These are phyloP conservation scores for Trichoderma sp. DNA, from an alignment of 2,329 filamentous ascomycete genomes.

Conservation along the genomic window DNA sequence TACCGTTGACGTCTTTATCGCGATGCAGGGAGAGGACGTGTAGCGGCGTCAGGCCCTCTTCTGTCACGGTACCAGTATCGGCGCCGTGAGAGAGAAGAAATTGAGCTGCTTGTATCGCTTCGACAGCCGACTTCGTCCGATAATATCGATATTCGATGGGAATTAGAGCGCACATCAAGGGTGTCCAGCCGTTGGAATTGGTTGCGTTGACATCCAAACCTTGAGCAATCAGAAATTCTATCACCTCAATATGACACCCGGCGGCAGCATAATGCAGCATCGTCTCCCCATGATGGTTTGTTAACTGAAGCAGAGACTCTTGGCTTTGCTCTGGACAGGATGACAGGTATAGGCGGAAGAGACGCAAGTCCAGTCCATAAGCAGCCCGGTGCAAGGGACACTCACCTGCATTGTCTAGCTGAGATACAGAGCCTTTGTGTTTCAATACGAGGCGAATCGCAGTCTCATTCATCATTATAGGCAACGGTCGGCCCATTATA, in stretches of 20 bases:
- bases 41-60: conserved; percentile 29
- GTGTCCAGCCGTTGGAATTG: conserved; percentile 31
- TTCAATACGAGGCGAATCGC: conserved; percentile 25
- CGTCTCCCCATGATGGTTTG: conserved; percentile 26
- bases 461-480: conserved; percentile 16
- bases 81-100: conserved; percentile 28
- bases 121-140: not conserved
- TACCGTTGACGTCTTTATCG: not conserved
- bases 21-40: conserved; percentile 24
- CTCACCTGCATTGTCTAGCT: conserved; percentile 25
- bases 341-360: conserved; percentile 25
- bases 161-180: conserved; percentile 29
- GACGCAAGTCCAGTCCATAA: conserved; percentile 18
- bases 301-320: conserved; percentile 12
- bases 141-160: not conserved
- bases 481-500: not conserved
- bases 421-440: conserved; percentile 23
- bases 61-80: conserved; percentile 20
- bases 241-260: conserved; percentile 23
- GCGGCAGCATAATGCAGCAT: conserved; percentile 31
- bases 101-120: conserved; percentile 19
- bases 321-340: not conserved
- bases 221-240: conserved; percentile 23
- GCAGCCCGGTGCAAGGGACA: conserved; percentile 26
- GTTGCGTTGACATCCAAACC: conserved; percentile 25